Evolutionary conservation across 106 monocot genomes (phyloP), one percentile per base, ranked within the genome.

Genomic region (Dendrobium huoshanense): DNA sequence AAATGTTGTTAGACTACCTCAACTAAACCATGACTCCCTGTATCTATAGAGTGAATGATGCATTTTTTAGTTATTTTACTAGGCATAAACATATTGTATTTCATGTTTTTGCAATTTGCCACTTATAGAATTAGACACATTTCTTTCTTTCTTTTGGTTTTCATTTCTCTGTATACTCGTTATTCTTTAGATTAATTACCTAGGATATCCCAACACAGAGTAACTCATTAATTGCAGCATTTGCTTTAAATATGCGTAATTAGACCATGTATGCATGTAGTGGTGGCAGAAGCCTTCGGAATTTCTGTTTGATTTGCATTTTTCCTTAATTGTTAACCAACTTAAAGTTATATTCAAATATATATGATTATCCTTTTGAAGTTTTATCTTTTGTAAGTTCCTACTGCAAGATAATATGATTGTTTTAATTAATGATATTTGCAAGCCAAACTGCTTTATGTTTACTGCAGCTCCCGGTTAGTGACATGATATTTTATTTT

Each of bases 401-500:
- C 16, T 70, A 33, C 16, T 37, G 29, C 37, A 29, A 24, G 64
- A n/a, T 17, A 72, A 40, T 59, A 77, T 43, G 33, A 29, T 72
- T 41, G 54, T 20, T 40, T 79, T 55, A 68, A 19, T 45, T 80
- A 10, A 44, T 79, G 8, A 58, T 29, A 61, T 70, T 77, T 31
- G 67, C 33, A 73, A 67, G 37, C 61, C 37, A 33, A 73, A 44
- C 73, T 72, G 42, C 18, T 83, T 67, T 79, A 79, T 59, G 54
- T 64, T 74, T 31, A 22, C 74, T 43, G 27, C 31, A 33, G 20
- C 47, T 67, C 31, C 18, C 56, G 20, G 77, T n/a, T 55, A 25
- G 18, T 76, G 41, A 49, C n/a, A 19, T 76, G 25, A 22, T 29
- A 5, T 80, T 77, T 84, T 64, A 2, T 85, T 81, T 64, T 64